Percentiles rank a stretch among this genome's conserved stretches.
Evolutionary conservation across 495 filamentous ascomycete species (phyloP).

Genomic region (Sporormia fimetaria): DNA sequence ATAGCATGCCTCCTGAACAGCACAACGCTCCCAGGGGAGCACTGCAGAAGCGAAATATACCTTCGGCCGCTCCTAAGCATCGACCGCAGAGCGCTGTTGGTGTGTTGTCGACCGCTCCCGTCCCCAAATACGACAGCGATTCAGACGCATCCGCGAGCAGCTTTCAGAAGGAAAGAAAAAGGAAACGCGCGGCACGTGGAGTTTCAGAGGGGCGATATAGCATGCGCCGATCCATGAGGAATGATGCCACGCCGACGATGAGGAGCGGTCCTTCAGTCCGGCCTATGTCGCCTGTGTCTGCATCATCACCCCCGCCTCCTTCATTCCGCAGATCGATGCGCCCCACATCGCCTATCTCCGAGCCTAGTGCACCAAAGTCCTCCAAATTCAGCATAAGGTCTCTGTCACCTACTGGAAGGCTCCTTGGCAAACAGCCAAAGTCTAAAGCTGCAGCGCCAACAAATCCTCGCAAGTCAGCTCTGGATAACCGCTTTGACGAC

Average conservation of each 20-base stretch:
- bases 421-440: slow-evolving; percentile 39
- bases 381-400: slow-evolving; percentile 37
- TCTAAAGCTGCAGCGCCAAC: slow-evolving; percentile 28
- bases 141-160: slow-evolving; percentile 47
- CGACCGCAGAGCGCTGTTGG: slow-evolving; percentile 15
- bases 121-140: slow-evolving; percentile 43
- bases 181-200: slow-evolving; percentile 26
- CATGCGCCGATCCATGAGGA: slow-evolving; percentile 49
- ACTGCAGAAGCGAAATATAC: slow-evolving; percentile 31
- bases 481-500: slow-evolving; percentile 48
- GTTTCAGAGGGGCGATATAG: slow-evolving; percentile 30
- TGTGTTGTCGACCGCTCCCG: slow-evolving; percentile 10
- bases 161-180: slow-evolving; percentile 41
- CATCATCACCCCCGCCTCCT: slow-evolving; percentile 11
- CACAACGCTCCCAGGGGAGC: slow-evolving; percentile 26
- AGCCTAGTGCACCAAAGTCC: slow-evolving; percentile 22
- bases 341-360: slow-evolving; percentile 25
- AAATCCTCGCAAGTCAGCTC: slow-evolving; percentile 28
- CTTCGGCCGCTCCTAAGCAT: slow-evolving; percentile 12
- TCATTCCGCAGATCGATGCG: slow-evolving; percentile 29
- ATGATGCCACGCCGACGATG: slow-evolving; percentile 24
- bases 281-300: slow-evolving; percentile 3
- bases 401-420: slow-evolving; percentile 32
- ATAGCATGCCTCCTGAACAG: slow-evolving; percentile 14
- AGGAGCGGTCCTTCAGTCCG: slow-evolving; percentile 8